A percentile compares a stretch with the other conserved stretches of the same genome.
Evolutionary conservation across 2,329 filamentous ascomycete species (phyloP).

Genomic region (Neofusicoccum umdonicola): DNA sequence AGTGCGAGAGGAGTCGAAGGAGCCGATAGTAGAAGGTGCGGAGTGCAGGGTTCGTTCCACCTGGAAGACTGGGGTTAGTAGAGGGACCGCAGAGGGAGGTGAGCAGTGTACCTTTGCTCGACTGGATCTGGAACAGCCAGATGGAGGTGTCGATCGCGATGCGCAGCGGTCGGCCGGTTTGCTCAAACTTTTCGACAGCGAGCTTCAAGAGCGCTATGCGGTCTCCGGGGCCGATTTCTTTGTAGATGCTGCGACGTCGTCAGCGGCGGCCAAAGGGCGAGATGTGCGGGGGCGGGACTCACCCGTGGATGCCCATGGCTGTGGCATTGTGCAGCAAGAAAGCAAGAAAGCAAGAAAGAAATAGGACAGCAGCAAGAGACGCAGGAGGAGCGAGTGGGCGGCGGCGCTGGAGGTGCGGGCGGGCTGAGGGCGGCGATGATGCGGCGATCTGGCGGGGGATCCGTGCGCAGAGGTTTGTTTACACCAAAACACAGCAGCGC

Average conservation of each 20-base stretch:
- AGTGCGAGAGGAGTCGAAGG: slow-evolving; percentile 69
- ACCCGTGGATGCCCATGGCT: slow-evolving; percentile 43
- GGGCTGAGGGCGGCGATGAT: not conserved
- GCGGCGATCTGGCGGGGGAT: not conserved
- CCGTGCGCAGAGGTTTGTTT: not conserved
- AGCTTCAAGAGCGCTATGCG: slow-evolving; percentile 80
- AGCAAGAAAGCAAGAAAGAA: not conserved
- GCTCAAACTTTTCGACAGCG: slow-evolving; percentile 72
- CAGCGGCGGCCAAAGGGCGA: not conserved
- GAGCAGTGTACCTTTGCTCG: slow-evolving; percentile 62
- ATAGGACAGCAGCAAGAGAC: not conserved
- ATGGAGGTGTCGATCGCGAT: slow-evolving; percentile 94
- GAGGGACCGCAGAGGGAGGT: not conserved
- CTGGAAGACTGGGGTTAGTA: slow-evolving; percentile 34
- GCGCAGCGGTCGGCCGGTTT: slow-evolving; percentile 69
- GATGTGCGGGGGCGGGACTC: not conserved
- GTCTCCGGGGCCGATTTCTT: slow-evolving; percentile 78
- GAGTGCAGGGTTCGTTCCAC: slow-evolving; percentile 84
- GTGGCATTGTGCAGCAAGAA: not conserved
- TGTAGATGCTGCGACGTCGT: slow-evolving; percentile 68
- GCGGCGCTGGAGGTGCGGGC: not conserved
- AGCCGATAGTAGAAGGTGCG: slow-evolving; percentile 92
- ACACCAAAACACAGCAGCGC: not conserved
- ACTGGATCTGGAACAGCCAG: slow-evolving; percentile 93
- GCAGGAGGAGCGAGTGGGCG: not conserved